Evolutionary conservation across 768 basidiomycete species (phyloP), one percentile per base, ranked within the genome.

Genomic region (Suillus placidus): DNA sequence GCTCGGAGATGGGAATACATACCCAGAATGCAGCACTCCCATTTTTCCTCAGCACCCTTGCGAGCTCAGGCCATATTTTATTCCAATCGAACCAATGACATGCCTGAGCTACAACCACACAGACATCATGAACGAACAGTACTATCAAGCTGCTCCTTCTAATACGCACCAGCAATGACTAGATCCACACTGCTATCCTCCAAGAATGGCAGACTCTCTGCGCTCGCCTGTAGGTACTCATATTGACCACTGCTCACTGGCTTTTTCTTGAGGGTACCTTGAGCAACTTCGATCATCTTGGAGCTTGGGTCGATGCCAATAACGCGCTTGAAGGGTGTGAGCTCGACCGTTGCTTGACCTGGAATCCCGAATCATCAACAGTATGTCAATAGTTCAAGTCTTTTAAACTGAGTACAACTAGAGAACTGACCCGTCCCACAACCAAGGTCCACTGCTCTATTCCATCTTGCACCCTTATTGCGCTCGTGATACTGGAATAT

Each of bases 21-120:
- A 91, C 92, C 89, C 91, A 93, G 71, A 88, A 88, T 6, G 90
- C 90, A 13, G 86, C 86, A 1, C 85, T 88, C 4, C 91, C 92
- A 20, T 85, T 83, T 8, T 80, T 81, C 58, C 84, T 80, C 51
- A 94, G 77, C 8, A 90, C 82, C 3, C 89, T 80, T 14, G 81
- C 79, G 0, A 87, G 78, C 75, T 93, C 89, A 4, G 83, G 84
- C 91, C 92, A 94, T 7, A 90, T 80, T 69, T 83, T 85, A 6
- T 77, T 74, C 84, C 88, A 91, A 70, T 93, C 83, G 71, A 94
- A 94, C 92, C 92, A 93, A 72, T 94, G 92, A 4, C 86, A 87
- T 0, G 92, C 87, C 77, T 92, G 92, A 1, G 89, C 92, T 91
- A 61, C n/a, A 56, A 30, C 4, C 18, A 4, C 30, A 47, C 12